Conservation (phyloP, 345 rosid species). For the Arabis hirsuta region DNA sequence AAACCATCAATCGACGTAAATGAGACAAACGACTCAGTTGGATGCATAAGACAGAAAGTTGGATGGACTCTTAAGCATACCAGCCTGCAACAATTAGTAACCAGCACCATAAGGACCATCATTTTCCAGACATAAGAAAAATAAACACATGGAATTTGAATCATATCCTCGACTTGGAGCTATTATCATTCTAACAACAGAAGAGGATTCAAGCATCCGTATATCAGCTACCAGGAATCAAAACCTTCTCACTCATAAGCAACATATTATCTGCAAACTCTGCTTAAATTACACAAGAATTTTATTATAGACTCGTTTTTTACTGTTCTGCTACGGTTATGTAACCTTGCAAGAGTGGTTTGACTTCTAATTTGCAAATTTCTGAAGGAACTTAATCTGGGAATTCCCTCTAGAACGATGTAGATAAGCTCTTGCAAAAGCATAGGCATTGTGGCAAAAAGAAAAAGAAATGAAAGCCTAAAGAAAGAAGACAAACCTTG, state of each 20-base stretch:
- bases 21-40: constrained; percentile 66
- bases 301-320: constrained; percentile 6
- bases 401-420: not conserved
- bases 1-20: constrained; percentile 75
- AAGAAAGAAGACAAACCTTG: constrained; percentile 59
- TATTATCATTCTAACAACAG: not conserved
- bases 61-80: constrained; percentile 93
- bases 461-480: not conserved
- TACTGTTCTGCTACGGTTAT: not conserved
- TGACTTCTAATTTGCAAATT: not conserved
- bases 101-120: constrained; percentile 25
- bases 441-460: not conserved
- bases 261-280: too few relatives aligned
- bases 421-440: not conserved
- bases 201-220: not conserved
- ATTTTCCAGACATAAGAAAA: not conserved
- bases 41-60: constrained; percentile 68
- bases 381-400: not conserved
- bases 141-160: not conserved
- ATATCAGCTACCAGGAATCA: not conserved
- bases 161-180: not conserved
- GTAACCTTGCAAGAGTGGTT: constrained; percentile 1
- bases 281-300: not conserved
- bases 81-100: constrained; percentile 52
- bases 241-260: not conserved